Evolutionary conservation across 768 basidiomycete genomes (phyloP).

Genomic region (Kwoniella newhampshirensis): DNA sequence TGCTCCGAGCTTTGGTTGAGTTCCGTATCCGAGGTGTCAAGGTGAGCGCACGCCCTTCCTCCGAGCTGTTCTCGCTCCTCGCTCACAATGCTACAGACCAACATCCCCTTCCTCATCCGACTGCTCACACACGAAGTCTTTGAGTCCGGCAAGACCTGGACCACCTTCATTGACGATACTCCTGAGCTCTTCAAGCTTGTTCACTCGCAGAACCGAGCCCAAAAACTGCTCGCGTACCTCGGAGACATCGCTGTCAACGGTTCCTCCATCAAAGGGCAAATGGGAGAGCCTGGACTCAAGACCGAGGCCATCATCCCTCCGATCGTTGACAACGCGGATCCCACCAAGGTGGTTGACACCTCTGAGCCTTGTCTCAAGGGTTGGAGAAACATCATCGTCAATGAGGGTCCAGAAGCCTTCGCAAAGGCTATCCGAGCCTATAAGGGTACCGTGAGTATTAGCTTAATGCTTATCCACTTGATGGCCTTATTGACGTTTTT

Average conservation of each 20-base stretch:
- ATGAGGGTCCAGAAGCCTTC: slow-evolving; percentile 95
- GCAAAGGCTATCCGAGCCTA: slow-evolving; percentile 97
- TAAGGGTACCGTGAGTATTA: slow-evolving; percentile 62
- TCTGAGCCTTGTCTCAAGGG: slow-evolving; percentile 79
- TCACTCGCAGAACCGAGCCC: slow-evolving; percentile 94
- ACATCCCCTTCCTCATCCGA: slow-evolving; percentile 98
- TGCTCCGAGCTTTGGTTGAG: slow-evolving; percentile 98
- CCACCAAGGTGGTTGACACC: slow-evolving; percentile 71
- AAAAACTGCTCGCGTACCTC: slow-evolving; percentile 93
- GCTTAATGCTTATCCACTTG: too few species aligned
- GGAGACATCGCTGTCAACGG: slow-evolving; percentile 98
- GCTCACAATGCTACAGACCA: slow-evolving; percentile 63
- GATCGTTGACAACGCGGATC: slow-evolving; percentile 74
- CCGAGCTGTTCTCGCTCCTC: not conserved
- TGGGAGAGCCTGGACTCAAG: slow-evolving; percentile 92
- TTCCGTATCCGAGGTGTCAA: slow-evolving; percentile 99
- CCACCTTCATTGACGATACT: slow-evolving; percentile 99
- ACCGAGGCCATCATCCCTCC: slow-evolving; percentile 80
- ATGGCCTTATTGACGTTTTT: too few species aligned
- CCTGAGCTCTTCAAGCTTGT: slow-evolving; percentile 99
- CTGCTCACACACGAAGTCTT: slow-evolving; percentile 95
- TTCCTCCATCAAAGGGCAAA: slow-evolving; percentile 93
- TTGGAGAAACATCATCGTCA: slow-evolving; percentile 98
- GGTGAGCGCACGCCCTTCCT: slow-evolving; percentile 53
- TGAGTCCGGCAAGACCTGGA: slow-evolving; percentile 97